phyloP scores from a whole-genome alignment of 2,329 filamentous ascomycete species.

The Ilyonectria destructans region DNA sequence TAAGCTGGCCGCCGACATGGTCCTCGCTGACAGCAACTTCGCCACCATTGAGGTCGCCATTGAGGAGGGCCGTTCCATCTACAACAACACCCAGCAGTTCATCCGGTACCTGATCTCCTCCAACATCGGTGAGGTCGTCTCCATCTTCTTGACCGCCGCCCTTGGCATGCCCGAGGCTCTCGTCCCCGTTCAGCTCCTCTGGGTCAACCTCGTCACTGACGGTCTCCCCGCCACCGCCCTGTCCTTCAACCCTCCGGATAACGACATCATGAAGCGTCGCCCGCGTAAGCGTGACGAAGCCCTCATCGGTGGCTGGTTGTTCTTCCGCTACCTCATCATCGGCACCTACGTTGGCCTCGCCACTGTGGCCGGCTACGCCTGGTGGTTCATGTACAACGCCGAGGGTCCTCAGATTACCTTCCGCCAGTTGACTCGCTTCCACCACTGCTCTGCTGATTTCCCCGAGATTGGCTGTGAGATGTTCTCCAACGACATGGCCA shows the following conservation, averaged over 20 bases:
- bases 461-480: conserved; percentile 93
- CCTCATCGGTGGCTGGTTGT: conserved; percentile 95
- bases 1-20: conserved; percentile 98
- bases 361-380: conserved; percentile 97
- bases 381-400: conserved; percentile 99
- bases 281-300: conserved; percentile 94
- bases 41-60: conserved; percentile 97
- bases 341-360: conserved; percentile 95
- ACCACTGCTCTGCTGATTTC: conserved; percentile 89
- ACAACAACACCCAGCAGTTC: conserved; percentile 99
- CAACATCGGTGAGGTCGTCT: conserved; percentile 99
- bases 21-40: conserved; percentile 98
- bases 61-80: conserved; percentile 97
- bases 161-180: conserved; percentile 98
- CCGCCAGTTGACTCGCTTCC: conserved; percentile 92
- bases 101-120: conserved; percentile 99
- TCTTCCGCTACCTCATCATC: conserved; percentile 97
- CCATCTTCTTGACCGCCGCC: conserved; percentile 97
- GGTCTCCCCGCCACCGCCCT: conserved; percentile 96
- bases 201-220: conserved; percentile 99
- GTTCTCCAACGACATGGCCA: conserved; percentile 89
- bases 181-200: conserved; percentile 96
- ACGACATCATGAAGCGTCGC: conserved; percentile 95
- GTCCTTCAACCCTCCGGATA: conserved; percentile 98
- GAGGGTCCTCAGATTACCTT: conserved; percentile 93